A percentile compares a stretch with the other conserved stretches of the same genome.
Conservation (phyloP, 2,329 filamentous ascomycete species). For the Colletotrichum truncatum region DNA sequence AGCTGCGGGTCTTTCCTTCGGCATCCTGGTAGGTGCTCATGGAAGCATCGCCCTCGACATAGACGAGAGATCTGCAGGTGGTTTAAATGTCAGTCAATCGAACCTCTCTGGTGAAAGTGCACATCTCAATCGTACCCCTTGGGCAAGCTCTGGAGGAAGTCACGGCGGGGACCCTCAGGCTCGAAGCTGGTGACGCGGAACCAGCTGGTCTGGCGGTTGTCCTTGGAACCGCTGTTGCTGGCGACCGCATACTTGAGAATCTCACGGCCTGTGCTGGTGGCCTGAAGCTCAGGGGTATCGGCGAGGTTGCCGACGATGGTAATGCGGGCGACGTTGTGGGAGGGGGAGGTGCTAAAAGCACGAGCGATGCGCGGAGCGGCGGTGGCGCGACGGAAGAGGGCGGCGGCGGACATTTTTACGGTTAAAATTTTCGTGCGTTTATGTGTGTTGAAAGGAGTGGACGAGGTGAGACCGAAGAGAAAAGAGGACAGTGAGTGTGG, state of each 20-base stretch:
- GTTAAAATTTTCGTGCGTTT: conserved; percentile 5
- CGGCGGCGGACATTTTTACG: conserved; percentile 53
- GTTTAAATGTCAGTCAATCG: neutral
- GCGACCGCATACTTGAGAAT: conserved; percentile 82
- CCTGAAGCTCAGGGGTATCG: conserved; percentile 77
- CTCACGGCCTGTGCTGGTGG: conserved; percentile 76
- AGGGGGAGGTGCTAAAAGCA: conserved; percentile 78
- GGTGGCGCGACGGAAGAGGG: conserved; percentile 61
- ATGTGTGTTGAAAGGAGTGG: neutral
- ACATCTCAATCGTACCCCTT: conserved; percentile 78
- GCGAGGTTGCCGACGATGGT: conserved; percentile 88
- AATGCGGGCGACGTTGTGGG: conserved; percentile 78
- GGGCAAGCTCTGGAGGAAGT: conserved; percentile 76
- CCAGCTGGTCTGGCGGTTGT: conserved; percentile 84
- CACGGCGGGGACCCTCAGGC: conserved; percentile 72
- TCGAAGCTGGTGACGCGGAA: conserved; percentile 82
- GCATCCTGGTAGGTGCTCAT: conserved; percentile 73
- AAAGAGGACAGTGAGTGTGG: neutral
- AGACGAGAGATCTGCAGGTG: conserved; percentile 74
- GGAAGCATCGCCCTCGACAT: conserved; percentile 82
- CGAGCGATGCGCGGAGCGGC: conserved; percentile 63
- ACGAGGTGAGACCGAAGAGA: neutral
- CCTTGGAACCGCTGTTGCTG: conserved; percentile 70
- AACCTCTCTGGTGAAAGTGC: neutral
- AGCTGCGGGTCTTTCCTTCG: conserved; percentile 73